Conservation (phyloP, 208 protist species). For the Wallacemonas sp. region DNA sequence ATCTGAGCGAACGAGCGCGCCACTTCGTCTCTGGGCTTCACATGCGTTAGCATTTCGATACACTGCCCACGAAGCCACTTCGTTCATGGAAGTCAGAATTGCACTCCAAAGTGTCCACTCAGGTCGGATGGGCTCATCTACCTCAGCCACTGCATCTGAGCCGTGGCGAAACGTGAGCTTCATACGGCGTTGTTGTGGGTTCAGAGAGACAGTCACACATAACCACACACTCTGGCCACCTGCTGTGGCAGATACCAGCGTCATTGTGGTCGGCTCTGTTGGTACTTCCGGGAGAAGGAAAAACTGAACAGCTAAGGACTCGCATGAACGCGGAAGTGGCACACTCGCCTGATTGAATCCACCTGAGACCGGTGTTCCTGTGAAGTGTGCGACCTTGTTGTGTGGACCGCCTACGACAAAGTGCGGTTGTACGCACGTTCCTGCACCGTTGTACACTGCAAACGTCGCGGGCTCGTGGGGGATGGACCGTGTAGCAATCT, state of each 20-base stretch:
- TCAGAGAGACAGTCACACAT: conserved; percentile 40
- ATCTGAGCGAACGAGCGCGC: conserved; percentile 37
- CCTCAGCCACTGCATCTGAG: conserved; percentile 54
- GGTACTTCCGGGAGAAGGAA: conserved; percentile 46
- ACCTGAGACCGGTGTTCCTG: conserved; percentile 37
- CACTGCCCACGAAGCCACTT: conserved; percentile 69
- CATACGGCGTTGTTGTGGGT: conserved; percentile 41
- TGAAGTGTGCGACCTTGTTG: conserved; percentile 23
- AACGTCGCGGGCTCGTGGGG: conserved; percentile 17
- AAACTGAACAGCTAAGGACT: conserved; percentile 82
- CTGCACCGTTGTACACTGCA: conserved; percentile 50
- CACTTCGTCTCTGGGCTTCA: conserved; percentile 43
- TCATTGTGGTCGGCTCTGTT: conserved; percentile 30
- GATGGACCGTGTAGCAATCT: conserved; percentile 18
- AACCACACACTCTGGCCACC: conserved; percentile 66
- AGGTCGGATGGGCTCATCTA: conserved; percentile 52
- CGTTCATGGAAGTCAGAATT: conserved; percentile 48
- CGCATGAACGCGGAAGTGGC: conserved; percentile 47
- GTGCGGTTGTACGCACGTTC: conserved; percentile 50
- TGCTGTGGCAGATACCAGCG: conserved; percentile 38
- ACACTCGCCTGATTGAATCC: conserved; percentile 35
- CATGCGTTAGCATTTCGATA: conserved; percentile 66
- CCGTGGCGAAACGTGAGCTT: conserved; percentile 69
- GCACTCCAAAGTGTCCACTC: conserved; percentile 82
- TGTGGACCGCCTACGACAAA: conserved; percentile 16